Base-by-base conservation (phyloP, 148 eudicot genomes). In the Silene latifolia region DNA sequence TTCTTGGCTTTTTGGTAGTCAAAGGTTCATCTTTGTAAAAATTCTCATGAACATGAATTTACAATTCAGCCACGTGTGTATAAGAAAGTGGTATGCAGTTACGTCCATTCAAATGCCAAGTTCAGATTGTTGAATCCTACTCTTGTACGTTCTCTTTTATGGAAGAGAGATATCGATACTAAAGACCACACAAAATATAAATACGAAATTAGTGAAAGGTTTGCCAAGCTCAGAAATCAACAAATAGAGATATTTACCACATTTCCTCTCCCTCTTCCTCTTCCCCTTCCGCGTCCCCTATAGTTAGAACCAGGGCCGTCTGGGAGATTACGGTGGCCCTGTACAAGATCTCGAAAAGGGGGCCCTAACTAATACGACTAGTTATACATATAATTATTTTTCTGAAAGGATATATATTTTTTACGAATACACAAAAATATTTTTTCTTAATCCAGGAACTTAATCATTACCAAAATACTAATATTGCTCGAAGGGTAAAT, bases 221-320 rank as follows among this genome's bases (percentile, higher is more conserved):
- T 51, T 51, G 47, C 59, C 66, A 78, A 65, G 72, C 35, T 63
- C 4, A 13, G 4, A 48, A n/a, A 77, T 25, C 11, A 66, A 67
- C 20, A 46, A 39, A 78, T 53, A 42, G 23, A 42, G 24, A 35
- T 13, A 54, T 7, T 80, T 93, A 91, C 96, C 96, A 80, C 93
- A 75, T 72, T 20, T 86, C 96, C 98, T 83, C 94, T 87, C 81
- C 92, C 95, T 80, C 80, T 48, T 17, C 60, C n/a, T n/a, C n/a
- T n/a, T n/a, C n/a, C 80, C 72, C 83, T 57, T 64, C 66, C 83
- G 42, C 67, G 57, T 32, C 83, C 83, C 83, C 80, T 61, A 48
- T 78, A n/a, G n/a, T n/a, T n/a, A n/a, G n/a, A n/a, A n/a, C n/a
- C n/a, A n/a, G n/a, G n/a, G n/a, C n/a, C n/a, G n/a, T n/a, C n/a